Evolutionary conservation across 768 basidiomycete species (phyloP).

Genomic region (Suillus weaverae): DNA sequence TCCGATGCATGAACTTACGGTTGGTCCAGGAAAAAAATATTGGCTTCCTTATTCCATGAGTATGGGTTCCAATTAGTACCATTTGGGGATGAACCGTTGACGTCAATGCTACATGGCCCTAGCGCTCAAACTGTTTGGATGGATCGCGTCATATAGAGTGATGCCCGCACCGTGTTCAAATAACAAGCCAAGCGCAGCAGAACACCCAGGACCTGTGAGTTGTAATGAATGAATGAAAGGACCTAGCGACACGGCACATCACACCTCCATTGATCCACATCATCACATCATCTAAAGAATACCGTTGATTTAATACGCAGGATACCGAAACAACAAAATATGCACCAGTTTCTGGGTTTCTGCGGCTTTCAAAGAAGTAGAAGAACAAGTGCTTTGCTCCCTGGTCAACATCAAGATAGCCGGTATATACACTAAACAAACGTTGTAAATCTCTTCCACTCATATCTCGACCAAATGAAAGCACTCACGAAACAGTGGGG

Average conservation of each 20-base stretch:
- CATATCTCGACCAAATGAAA: not conserved
- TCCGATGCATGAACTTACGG: conserved; percentile 33
- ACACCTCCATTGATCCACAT: conserved; percentile 71
- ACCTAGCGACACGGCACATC: conserved; percentile 16
- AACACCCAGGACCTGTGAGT: conserved; percentile 55
- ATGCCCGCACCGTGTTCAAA: conserved; percentile 50
- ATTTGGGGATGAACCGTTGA: conserved; percentile 52
- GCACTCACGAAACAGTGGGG: conserved; percentile 47
- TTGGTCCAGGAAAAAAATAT: conserved; percentile 74
- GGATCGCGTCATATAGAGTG: conserved; percentile 25
- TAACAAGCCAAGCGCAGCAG: conserved; percentile 54
- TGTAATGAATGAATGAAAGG: conserved; percentile 3
- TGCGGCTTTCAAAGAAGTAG: conserved; percentile 62
- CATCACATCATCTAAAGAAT: conserved; percentile 53
- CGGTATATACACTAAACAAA: conserved; percentile 41
- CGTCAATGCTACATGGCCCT: conserved; percentile 65
- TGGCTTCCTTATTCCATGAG: conserved; percentile 65
- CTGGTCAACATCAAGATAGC: conserved; percentile 47
- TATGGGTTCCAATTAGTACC: conserved; percentile 65
- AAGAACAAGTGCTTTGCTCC: conserved; percentile 57
- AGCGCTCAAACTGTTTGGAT: conserved; percentile 29
- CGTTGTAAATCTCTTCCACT: not conserved
- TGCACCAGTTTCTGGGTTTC: conserved; percentile 40
- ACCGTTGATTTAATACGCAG: not conserved
- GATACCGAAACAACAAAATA: not conserved